These are phyloP conservation scores for Cladosporium sp. DNA, from an alignment of 2,329 filamentous ascomycete species.

Conservation along the genomic window DNA sequence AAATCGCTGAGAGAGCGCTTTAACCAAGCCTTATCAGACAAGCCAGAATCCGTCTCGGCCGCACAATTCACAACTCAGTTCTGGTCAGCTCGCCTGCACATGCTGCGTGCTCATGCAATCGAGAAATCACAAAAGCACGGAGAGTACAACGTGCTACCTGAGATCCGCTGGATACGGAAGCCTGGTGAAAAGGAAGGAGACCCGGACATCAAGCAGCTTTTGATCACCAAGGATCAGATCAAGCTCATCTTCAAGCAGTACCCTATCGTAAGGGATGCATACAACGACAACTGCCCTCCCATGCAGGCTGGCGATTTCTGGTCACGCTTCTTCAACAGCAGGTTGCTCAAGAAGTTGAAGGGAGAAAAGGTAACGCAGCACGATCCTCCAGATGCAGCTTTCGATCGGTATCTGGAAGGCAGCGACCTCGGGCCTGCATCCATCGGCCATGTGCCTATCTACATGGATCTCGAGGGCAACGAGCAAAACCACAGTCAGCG, in stretches of 20 bases:
- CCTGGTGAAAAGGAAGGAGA: slow-evolving; percentile 55
- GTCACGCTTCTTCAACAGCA: slow-evolving; percentile 90
- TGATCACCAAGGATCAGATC: slow-evolving; percentile 87
- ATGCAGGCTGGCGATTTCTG: slow-evolving; percentile 81
- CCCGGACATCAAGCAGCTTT: slow-evolving; percentile 69
- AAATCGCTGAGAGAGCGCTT: slow-evolving; percentile 74
- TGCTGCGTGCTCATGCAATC: slow-evolving; percentile 86
- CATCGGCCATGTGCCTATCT: slow-evolving; percentile 73
- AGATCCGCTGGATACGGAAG: slow-evolving; percentile 62
- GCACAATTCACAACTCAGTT: slow-evolving; percentile 87
- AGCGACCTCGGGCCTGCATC: slow-evolving; percentile 55
- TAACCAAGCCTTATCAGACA: slow-evolving; percentile 77
- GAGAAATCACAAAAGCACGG: slow-evolving; percentile 84
- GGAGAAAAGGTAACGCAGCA: slow-evolving; percentile 81
- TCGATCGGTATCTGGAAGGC: slow-evolving; percentile 81
- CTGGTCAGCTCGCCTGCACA: slow-evolving; percentile 84
- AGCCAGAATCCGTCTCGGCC: slow-evolving; percentile 78
- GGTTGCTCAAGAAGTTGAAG: slow-evolving; percentile 84
- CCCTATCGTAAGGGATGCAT: slow-evolving; percentile 83
- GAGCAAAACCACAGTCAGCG: slow-evolving; percentile 90
- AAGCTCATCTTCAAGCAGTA: slow-evolving; percentile 92
- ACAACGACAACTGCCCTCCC: slow-evolving; percentile 77
- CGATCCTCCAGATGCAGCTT: slow-evolving; percentile 73
- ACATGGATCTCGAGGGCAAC: slow-evolving; percentile 90
- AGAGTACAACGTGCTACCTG: slow-evolving; percentile 89